Evolutionary conservation across 176 grass and related monocot genomes (phyloP).

Genomic region (Hordeum marinum): DNA sequence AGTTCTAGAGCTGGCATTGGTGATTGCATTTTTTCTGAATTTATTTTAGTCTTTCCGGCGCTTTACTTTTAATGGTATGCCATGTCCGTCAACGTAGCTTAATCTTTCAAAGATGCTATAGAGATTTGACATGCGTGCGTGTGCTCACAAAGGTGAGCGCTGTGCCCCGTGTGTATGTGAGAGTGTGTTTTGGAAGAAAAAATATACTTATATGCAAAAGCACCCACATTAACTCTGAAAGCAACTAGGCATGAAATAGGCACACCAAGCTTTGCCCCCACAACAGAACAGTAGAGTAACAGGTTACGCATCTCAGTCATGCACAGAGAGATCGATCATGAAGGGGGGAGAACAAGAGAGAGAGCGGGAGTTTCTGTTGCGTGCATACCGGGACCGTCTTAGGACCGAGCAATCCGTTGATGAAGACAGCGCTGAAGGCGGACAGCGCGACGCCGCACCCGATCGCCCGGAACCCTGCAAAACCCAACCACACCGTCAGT

Average conservation of each 20-base stretch:
- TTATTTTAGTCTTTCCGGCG: too few species aligned
- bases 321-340: background rate
- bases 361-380: background rate
- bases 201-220: background rate
- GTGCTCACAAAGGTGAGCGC: rapidly evolving
- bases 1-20: too few species aligned
- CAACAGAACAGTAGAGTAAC: background rate
- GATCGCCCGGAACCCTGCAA: conserved; percentile 57
- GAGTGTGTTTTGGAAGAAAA: background rate
- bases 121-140: too few species aligned
- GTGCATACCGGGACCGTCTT: conserved; percentile 40
- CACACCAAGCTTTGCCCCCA: background rate
- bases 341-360: background rate
- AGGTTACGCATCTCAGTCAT: background rate
- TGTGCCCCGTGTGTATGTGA: too few species aligned
- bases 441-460: conserved; percentile 47
- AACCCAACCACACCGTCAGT: background rate
- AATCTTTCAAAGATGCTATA: too few species aligned
- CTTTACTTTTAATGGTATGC: too few species aligned
- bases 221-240: background rate
- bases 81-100: too few species aligned
- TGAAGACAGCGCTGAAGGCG: conserved; percentile 35
- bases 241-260: background rate
- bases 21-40: too few species aligned
- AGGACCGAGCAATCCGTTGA: conserved; percentile 51